Conservation (phyloP, 1,284 basidiomycete species). For the Cryptococcus floricola region DNA sequence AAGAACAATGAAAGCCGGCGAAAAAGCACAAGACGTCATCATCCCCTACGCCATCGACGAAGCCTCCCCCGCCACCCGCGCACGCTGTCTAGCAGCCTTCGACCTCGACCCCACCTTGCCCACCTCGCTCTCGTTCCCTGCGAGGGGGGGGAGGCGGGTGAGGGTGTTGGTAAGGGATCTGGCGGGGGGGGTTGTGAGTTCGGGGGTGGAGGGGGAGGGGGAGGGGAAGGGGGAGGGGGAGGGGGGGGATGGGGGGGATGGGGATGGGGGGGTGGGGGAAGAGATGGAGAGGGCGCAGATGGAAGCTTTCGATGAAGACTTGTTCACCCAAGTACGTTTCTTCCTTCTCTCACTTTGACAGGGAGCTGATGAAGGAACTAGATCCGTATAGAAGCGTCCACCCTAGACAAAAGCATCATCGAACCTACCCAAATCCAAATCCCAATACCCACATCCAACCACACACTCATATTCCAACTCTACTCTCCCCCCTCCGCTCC, state of each 20-base stretch:
- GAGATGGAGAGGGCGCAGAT: slow-evolving; percentile 38
- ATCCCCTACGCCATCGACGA: slow-evolving; percentile 49
- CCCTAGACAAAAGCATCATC: no score
- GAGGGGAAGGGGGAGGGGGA: no score
- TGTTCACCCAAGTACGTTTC: slow-evolving; percentile 39
- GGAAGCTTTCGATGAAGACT: slow-evolving; percentile 47
- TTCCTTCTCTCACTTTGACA: no score
- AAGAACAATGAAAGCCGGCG: slow-evolving; percentile 11
- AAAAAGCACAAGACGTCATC: slow-evolving; percentile 43
- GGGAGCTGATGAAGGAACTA: no score
- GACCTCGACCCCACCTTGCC: slow-evolving; percentile 39
- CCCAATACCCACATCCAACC: no score
- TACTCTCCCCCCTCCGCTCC: no score
- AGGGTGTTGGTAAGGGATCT: slow-evolving; percentile 21
- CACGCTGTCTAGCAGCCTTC: slow-evolving; percentile 41
- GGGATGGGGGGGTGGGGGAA: slow-evolving; percentile 19
- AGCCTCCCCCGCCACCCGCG: slow-evolving; percentile 21
- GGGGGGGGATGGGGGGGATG: no score
- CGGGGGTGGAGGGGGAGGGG: slow-evolving; percentile 6
- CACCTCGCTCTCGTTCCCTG: slow-evolving; percentile 34
- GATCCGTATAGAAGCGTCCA: no score
- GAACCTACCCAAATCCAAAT: no score
- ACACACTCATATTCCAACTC: no score
- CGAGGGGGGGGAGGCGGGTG: slow-evolving; percentile 31
- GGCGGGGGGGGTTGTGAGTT: slow-evolving; percentile 9